Conservation (phyloP, 1,284 basidiomycete genomes). For the Testicularia cyperi region DNA sequence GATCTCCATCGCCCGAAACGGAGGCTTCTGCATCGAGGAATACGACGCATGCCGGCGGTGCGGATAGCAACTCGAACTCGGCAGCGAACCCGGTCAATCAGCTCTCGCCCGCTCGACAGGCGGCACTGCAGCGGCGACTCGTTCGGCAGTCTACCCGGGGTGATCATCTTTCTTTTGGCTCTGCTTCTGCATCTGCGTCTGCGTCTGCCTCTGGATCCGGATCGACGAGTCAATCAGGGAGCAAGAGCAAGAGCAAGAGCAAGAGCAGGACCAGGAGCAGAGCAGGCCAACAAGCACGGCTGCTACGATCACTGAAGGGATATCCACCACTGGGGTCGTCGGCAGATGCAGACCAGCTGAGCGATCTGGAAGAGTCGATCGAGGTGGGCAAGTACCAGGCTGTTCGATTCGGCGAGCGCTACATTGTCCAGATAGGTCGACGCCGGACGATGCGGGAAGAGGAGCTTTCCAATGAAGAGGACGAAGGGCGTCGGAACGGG, state of each 20-base stretch:
- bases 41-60: not conserved
- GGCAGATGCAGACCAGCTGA: constrained; percentile 51
- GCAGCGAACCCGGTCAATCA: constrained; percentile 19
- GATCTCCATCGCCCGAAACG: constrained; percentile 28
- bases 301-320: constrained; percentile 45
- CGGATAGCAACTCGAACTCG: not conserved
- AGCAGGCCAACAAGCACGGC: constrained; percentile 42
- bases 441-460: constrained; percentile 47
- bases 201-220: no score
- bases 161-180: constrained; percentile 40
- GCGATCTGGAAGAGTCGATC: constrained; percentile 50
- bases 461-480: constrained; percentile 46
- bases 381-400: constrained; percentile 44
- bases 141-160: constrained; percentile 38
- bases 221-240: no score
- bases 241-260: no score
- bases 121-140: constrained; percentile 17
- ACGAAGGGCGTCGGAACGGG: constrained; percentile 25
- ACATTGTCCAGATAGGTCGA: constrained; percentile 52
- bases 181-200: constrained; percentile 18
- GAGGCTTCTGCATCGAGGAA: not conserved
- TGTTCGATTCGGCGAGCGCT: constrained; percentile 46
- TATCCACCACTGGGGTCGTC: constrained; percentile 43
- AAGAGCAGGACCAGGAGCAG: no score
- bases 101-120: constrained; percentile 15